Conservation (phyloP, 148 eudicot genomes). For the Rhododendron griersonianum region DNA sequence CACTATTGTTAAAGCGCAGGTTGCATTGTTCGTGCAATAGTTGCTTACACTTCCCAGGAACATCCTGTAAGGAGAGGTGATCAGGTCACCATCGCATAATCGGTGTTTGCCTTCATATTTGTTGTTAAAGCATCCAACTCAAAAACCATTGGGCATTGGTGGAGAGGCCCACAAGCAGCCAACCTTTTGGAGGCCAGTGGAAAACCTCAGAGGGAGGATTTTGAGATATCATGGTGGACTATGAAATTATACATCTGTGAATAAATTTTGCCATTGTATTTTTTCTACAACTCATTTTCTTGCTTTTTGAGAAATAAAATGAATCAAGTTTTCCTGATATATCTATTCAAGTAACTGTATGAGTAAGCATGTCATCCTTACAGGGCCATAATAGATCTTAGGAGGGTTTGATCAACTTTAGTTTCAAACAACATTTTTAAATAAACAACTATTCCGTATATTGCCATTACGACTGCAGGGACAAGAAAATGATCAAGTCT, state of each 20-base stretch:
- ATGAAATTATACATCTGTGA: not conserved
- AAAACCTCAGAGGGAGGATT: not conserved
- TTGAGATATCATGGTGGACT: not conserved
- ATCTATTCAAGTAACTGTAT: not conserved
- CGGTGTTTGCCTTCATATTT: not conserved
- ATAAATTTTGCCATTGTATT: not conserved
- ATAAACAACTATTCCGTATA: not conserved
- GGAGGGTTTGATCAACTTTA: not conserved
- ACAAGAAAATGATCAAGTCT: not conserved
- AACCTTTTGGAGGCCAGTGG: not conserved
- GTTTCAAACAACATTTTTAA: not conserved
- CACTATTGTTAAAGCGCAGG: conserved; percentile 68
- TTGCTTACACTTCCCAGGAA: conserved; percentile 89
- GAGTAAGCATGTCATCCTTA: not conserved
- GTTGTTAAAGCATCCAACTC: not conserved
- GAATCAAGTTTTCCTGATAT: not conserved
- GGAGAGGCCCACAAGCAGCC: conserved; percentile 1
- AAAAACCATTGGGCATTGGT: not conserved
- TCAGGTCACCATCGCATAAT: not conserved
- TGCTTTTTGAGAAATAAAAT: not conserved
- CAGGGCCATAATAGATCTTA: not conserved
- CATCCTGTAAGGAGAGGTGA: conserved; percentile 38
- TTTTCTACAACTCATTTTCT: not conserved
- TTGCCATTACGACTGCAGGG: not conserved
- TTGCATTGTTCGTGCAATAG: conserved; percentile 69